phyloP scores from a whole-genome alignment of 768 basidiomycete species.

The Trametes coccinea region DNA sequence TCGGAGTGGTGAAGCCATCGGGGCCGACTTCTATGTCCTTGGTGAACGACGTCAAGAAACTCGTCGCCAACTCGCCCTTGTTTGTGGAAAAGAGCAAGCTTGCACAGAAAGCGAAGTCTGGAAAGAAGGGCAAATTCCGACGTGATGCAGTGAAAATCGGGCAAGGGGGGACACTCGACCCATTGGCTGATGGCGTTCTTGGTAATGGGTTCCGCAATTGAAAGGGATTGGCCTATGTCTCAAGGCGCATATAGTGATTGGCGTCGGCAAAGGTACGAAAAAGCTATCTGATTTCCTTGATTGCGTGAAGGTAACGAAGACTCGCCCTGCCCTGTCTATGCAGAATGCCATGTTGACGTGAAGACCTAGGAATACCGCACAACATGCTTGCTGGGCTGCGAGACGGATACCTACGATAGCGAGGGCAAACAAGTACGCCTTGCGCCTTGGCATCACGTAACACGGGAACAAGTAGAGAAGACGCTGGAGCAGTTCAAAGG shows the following conservation, averaged over 20 bases:
- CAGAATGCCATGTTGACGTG: slow-evolving; percentile 5
- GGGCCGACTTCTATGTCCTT: slow-evolving; percentile 92
- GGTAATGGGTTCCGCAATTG: slow-evolving; percentile 17
- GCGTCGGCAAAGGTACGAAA: slow-evolving; percentile 89
- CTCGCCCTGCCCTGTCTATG: slow-evolving; percentile 32
- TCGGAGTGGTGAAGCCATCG: slow-evolving; percentile 89
- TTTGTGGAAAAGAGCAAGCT: slow-evolving; percentile 66
- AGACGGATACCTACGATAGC: slow-evolving; percentile 93
- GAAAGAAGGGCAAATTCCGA: slow-evolving; percentile 36
- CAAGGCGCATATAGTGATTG: slow-evolving; percentile 62
- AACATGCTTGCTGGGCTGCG: slow-evolving; percentile 88
- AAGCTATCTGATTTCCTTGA: slow-evolving; percentile 78
- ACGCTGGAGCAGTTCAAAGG: slow-evolving; percentile 77
- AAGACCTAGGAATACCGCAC: slow-evolving; percentile 79
- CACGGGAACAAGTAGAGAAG: slow-evolving; percentile 69
- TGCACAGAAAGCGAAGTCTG: slow-evolving; percentile 38
- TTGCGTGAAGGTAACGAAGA: slow-evolving; percentile 69
- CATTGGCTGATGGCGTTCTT: slow-evolving; percentile 80
- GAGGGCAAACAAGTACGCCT: slow-evolving; percentile 79
- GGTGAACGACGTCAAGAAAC: slow-evolving; percentile 79
- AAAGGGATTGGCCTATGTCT: neutral
- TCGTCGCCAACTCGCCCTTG: slow-evolving; percentile 74
- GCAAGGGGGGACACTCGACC: slow-evolving; percentile 94
- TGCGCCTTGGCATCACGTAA: slow-evolving; percentile 83
- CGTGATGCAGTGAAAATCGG: slow-evolving; percentile 73